Base-by-base conservation (phyloP, 352 stramenopile species). In the Blastocystis sp. region DNA sequence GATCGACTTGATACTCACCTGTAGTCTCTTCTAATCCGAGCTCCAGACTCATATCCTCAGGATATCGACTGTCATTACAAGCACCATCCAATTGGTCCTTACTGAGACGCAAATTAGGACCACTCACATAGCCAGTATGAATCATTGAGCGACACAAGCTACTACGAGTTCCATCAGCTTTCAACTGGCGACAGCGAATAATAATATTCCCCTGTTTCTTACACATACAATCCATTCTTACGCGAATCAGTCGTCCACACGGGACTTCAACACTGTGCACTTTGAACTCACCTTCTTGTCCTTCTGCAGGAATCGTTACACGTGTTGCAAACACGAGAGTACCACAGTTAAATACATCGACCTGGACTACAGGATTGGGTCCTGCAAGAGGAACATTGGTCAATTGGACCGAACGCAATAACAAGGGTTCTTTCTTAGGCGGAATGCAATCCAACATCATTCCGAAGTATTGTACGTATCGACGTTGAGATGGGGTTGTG, bases 21-120 rank as follows among this genome's bases (percentile, higher is more conserved):
- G 13, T 22, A 7, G 33, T 51, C 11, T 53, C 22, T n/a, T 81
- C 70, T 27, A 81, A n/a, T 4, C 11, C 2, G 27, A 81, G 53
- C 42, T 81, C 70, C 70, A 81, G 44, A 81, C 70, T 51, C 70
- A 81, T 81, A 27, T 51, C 30, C 17, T 81, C 70, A 1, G 44
- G 42, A 5, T 51, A 81, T 3, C 42, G 42, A 51, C 42, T 24
- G 27, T 88, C 77, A 53, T 40, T 76, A 37, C 37, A 58, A 15
- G 77, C 77, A 13, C 77, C 77, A n/a, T 88, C 77, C 62, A 88
- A 33, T 42, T 88, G 77, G 15, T 88, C 77, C 48, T 76, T 88
- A 0, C 15, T 35, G 11, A 88, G 48, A 13, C 35, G 35, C 24
- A 88, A 15, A 4, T 11, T 51, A 15, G 30, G 24, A 15, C 51